phyloP scores from a whole-genome alignment of 306 rosid genomes.

The Senna siamea region DNA sequence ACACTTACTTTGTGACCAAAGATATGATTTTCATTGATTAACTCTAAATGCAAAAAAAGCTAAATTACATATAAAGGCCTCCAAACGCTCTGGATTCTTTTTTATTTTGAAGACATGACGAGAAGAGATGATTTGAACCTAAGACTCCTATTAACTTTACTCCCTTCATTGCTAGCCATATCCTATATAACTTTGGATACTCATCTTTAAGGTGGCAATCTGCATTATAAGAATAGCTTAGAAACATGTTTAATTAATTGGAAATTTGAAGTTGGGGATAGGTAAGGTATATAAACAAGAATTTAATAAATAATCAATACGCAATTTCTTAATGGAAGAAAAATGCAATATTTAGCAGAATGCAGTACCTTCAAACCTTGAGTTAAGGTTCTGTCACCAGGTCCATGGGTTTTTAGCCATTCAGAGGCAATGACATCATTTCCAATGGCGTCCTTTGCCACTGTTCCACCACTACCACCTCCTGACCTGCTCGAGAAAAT shows the following conservation, averaged over 20 bases:
- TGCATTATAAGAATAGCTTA: not conserved
- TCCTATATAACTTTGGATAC: not conserved
- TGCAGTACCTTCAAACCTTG: constrained; percentile 65
- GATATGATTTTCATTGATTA: too few relatives aligned
- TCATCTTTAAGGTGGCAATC: not conserved
- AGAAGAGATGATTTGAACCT: too few relatives aligned
- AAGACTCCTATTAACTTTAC: too few relatives aligned
- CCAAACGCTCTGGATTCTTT: too few relatives aligned
- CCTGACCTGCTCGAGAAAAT: constrained; percentile 35
- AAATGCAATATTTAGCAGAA: not conserved
- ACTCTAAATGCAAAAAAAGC: too few relatives aligned
- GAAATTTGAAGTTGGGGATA: not conserved
- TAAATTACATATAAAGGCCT: too few relatives aligned
- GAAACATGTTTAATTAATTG: not conserved
- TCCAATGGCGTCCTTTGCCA: constrained; percentile 71
- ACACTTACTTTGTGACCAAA: too few relatives aligned
- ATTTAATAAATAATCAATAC: not conserved
- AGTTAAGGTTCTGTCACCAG: constrained; percentile 65
- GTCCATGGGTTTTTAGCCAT: constrained; percentile 65
- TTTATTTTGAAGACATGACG: too few relatives aligned
- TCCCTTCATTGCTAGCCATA: too few relatives aligned
- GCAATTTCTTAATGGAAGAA: not conserved
- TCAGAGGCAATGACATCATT: constrained; percentile 57
- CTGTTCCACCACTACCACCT: constrained; percentile 47
- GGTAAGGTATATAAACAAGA: not conserved